A percentile compares a stretch with the other conserved stretches of the same genome.
Evolutionary conservation across 805 yeast genomes (phyloP).

Genomic region (Saccharomycopsis malanga): DNA sequence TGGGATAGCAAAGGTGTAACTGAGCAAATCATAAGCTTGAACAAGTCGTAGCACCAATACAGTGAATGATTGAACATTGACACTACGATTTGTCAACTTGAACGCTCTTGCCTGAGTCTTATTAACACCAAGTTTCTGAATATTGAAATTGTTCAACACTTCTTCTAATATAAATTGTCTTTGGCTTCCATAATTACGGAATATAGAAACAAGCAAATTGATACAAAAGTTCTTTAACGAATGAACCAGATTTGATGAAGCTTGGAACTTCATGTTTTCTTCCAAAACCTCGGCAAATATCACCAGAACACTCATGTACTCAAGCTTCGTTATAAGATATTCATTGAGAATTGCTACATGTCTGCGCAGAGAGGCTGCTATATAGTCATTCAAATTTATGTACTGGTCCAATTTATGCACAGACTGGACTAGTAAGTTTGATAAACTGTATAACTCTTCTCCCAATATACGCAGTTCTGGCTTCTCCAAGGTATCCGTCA

Average conservation of each 20-base stretch:
- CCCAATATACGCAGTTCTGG: constrained; percentile 1
- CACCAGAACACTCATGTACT: constrained; percentile 40
- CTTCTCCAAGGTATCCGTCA: neutral
- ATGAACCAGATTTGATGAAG: neutral
- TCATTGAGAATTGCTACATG: constrained; percentile 35
- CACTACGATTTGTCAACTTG: constrained; percentile 36
- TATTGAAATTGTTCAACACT: constrained; percentile 42
- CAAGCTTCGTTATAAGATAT: constrained; percentile 47
- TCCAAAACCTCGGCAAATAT: constrained; percentile 32
- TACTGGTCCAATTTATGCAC: constrained; percentile 12
- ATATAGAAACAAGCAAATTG: constrained; percentile 33
- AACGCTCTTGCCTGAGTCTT: constrained; percentile 36
- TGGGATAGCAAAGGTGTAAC: constrained; percentile 22
- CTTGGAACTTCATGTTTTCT: neutral
- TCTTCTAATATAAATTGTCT: constrained; percentile 56
- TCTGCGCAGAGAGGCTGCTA: constrained; percentile 18
- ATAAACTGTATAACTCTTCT: neutral
- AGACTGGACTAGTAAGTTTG: constrained; percentile 4
- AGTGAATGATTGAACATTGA: constrained; percentile 43
- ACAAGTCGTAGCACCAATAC: constrained; percentile 38
- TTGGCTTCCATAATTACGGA: constrained; percentile 41
- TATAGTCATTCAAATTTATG: constrained; percentile 17
- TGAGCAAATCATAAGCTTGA: constrained; percentile 32
- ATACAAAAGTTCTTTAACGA: constrained; percentile 24
- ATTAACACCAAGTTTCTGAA: constrained; percentile 35